Base-by-base conservation (phyloP, 2,329 filamentous ascomycete genomes). In the Ilyonectria destructans region DNA sequence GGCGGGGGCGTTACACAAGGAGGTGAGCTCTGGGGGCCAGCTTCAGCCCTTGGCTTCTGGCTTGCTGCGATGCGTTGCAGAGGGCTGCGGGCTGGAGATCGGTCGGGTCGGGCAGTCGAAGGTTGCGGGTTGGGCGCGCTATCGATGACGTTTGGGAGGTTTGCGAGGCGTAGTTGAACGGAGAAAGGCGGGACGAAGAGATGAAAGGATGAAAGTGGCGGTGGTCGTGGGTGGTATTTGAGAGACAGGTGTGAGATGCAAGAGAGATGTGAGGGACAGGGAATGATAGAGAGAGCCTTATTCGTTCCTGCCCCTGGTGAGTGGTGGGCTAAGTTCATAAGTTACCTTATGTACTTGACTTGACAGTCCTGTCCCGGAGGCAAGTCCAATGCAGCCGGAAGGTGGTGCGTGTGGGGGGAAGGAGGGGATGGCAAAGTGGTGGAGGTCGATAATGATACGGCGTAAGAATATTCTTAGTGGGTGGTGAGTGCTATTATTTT, bases 81-180 rank as follows among this genome's bases (percentile, higher is more conserved):
- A 54, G 46, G 17, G 40, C 58, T 58, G 58, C 46, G 46, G 58
- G 64, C 45, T 55, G 54, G 54, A 37, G 64, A 67, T 67, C 64
- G 58, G 62, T 29, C 21, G 49, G 45, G n/a, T 46, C 19, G 19
- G n/a, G 43, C n/a, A 9, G 43, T 46, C 19, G 45, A 21, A n/a
- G n/a, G 29, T 13, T 54, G 51, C 29, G 10, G 51, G 31, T 8
- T 35, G n/a, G 51, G 4, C 19, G 51, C 29, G 51, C 29, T 33
- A 19, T 54, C 51, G 51, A 35, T 37, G 31, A 21, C 19, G 29
- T 21, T 19, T 13, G n/a, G n/a, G n/a, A 35, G 9, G n/a, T 9
- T 46, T 46, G n/a, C 40, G n/a, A n/a, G 40, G 15, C 15, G 40
- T n/a, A 54, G n/a, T 33, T 6, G n/a, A 15, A 23, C 35, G 31